These are phyloP conservation scores for Ogataea dorogensis DNA, from an alignment of 805 yeast genomes.

Conservation along the genomic window DNA sequence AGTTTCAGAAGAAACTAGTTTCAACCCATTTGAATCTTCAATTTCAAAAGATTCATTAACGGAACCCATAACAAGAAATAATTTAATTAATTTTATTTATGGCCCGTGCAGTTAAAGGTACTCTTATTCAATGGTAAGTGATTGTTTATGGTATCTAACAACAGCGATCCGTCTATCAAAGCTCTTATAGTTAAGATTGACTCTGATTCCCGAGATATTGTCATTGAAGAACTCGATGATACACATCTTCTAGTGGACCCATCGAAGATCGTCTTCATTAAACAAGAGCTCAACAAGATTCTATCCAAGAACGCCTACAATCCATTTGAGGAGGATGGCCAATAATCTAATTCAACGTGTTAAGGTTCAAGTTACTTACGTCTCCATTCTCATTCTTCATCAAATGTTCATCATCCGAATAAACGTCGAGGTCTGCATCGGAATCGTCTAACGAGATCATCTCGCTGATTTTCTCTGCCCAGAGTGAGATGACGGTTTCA, in stretches of 20 bases:
- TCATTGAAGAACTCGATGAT: slow-evolving; percentile 81
- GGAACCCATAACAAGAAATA: not conserved
- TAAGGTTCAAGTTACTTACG: slow-evolving; percentile 23
- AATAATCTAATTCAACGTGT: slow-evolving; percentile 11
- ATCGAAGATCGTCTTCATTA: slow-evolving; percentile 70
- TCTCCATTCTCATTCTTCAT: slow-evolving; percentile 24
- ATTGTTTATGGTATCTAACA: not conserved
- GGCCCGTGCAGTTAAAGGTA: slow-evolving; percentile 59
- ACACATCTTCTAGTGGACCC: slow-evolving; percentile 84
- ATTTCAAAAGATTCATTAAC: slow-evolving; percentile 10
- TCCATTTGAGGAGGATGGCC: slow-evolving; percentile 52
- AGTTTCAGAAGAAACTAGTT: slow-evolving; percentile 1
- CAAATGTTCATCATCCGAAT: slow-evolving; percentile 14
- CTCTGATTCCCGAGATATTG: slow-evolving; percentile 67
- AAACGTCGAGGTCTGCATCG: slow-evolving; percentile 10
- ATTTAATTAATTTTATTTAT: slow-evolving; percentile 14
- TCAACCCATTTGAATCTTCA: too few species aligned
- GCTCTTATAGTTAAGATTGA: slow-evolving; percentile 86
- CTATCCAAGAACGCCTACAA: slow-evolving; percentile 82
- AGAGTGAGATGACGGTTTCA: slow-evolving; percentile 49
- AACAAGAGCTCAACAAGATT: slow-evolving; percentile 69
- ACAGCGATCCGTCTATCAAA: slow-evolving; percentile 85
- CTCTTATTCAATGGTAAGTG: slow-evolving; percentile 45
- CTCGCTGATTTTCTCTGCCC: slow-evolving; percentile 35
- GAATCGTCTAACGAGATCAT: slow-evolving; percentile 29